Evolutionary conservation across 2,329 filamentous ascomycete genomes (phyloP), one percentile per base, ranked within the genome.

Genomic region (Colletotrichum somersetense): DNA sequence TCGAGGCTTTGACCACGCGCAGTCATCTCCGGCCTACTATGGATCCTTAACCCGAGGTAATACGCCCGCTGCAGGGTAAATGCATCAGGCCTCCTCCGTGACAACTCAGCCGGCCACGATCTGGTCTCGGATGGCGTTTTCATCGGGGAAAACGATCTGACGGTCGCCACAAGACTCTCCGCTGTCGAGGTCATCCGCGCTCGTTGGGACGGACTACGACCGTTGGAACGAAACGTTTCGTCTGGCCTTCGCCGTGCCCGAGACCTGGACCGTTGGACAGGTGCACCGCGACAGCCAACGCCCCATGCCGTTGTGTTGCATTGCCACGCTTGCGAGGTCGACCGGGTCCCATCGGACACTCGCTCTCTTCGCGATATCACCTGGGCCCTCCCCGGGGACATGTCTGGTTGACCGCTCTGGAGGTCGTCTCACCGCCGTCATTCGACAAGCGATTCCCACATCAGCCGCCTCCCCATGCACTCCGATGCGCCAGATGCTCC

Each of bases 341-440:
- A 30, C 33, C 3, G 10, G 44, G 23, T 33, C 38, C 1, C 30
- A 33, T 16, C 40, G 44, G 42, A n/a, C 33, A 16, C 40, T 26
- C 16, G 35, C 18, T 35, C 2, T 48, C 2, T 48, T 46, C n/a
- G 23, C 40, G 30, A 66, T 58, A 20, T 57, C 62, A 46, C 18
- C 26, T 35, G 40, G n/a, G 30, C 20, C 20, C 14, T 26, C 20
- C 26, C 30, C 18, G 8, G 46, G 40, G 42, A 20, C 38, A 40
- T n/a, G 40, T n/a, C 40, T 48, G 11, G 57, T 50, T 69, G 61
- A 33, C 33, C 62, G 44, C 66, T 52, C 33, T 44, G 40, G 35
- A 55, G 5, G 12, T 33, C 26, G 46, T 64, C 66, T 70, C 66
- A 65, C 66, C 66, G 70, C 70, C 23, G 44, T 48, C 66, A 26